Percentiles rank a stretch among this genome's conserved stretches.
Evolutionary conservation across 352 stramenopile genomes (phyloP).

Genomic region (Phytophthora agathidicida): DNA sequence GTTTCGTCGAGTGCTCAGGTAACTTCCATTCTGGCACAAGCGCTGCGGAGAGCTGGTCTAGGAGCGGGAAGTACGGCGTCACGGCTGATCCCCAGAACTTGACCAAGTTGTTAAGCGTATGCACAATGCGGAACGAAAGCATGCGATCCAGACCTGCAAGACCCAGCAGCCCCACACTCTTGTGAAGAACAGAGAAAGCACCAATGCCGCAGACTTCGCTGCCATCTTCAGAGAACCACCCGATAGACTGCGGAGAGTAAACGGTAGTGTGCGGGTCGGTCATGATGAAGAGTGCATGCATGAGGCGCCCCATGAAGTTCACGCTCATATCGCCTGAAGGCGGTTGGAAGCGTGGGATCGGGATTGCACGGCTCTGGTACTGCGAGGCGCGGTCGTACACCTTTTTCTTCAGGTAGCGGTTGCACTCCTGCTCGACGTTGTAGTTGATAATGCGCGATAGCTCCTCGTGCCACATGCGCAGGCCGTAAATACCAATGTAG

Average conservation of each 20-base stretch:
- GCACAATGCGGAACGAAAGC: slow-evolving; percentile 92
- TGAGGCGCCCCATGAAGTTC: slow-evolving; percentile 94
- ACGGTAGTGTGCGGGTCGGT: slow-evolving; percentile 92
- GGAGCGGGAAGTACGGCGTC: slow-evolving; percentile 87
- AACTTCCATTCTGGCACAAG: slow-evolving; percentile 91
- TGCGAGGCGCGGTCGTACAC: slow-evolving; percentile 91
- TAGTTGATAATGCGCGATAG: slow-evolving; percentile 95
- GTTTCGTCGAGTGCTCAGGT: slow-evolving; percentile 78
- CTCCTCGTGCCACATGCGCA: slow-evolving; percentile 97
- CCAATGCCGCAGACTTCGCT: slow-evolving; percentile 90
- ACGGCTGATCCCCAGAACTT: slow-evolving; percentile 93
- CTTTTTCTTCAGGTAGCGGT: slow-evolving; percentile 95
- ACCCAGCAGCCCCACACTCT: slow-evolving; percentile 91
- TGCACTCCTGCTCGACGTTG: slow-evolving; percentile 96
- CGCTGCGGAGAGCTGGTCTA: slow-evolving; percentile 88
- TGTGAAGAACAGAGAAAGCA: slow-evolving; percentile 89
- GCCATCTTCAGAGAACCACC: slow-evolving; percentile 91
- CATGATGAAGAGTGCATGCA: slow-evolving; percentile 93
- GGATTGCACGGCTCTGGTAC: slow-evolving; percentile 92
- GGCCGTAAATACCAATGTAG: slow-evolving; percentile 94
- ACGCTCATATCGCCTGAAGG: slow-evolving; percentile 84
- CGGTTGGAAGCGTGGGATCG: slow-evolving; percentile 92
- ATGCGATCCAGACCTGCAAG: slow-evolving; percentile 93
- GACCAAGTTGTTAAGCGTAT: slow-evolving; percentile 94
- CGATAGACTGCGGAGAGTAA: slow-evolving; percentile 92